Evolutionary conservation across 1,139 yeast species (phyloP).

Genomic region (Yamadazyma blattariae): DNA sequence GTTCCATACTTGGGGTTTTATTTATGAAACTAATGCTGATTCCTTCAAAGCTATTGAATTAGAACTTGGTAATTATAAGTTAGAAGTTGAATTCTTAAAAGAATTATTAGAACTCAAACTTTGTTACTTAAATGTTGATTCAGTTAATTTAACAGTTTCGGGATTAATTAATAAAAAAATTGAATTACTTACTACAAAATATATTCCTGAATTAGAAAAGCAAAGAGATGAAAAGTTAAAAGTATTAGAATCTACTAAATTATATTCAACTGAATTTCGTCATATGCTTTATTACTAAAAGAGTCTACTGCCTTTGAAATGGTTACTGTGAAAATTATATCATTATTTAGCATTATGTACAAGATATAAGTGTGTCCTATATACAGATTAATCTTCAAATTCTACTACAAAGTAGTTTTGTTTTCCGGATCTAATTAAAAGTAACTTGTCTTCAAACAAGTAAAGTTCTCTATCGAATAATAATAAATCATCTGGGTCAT

Average conservation of each 20-base stretch:
- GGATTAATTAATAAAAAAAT: conserved; percentile 11
- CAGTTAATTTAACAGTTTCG: conserved; percentile 3
- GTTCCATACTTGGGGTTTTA: conserved; percentile 17
- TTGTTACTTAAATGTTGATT: conserved; percentile 1
- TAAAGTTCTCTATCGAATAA: conserved; percentile 44
- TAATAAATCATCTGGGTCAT: conserved; percentile 48
- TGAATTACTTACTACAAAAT: conserved; percentile 5
- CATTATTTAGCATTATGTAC: too few relatives aligned
- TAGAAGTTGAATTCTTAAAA: conserved; percentile 14
- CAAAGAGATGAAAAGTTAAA: conserved; percentile 5
- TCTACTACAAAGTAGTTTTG: conserved; percentile 58
- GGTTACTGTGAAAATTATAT: too few relatives aligned
- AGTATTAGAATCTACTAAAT: conserved; percentile 7
- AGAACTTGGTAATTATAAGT: conserved; percentile 10
- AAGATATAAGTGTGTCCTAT: too few relatives aligned
- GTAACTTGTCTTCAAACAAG: conserved; percentile 56
- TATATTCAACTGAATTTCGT: conserved; percentile 10
- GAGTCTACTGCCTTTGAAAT: too few relatives aligned
- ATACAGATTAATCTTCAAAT: conserved; percentile 16
- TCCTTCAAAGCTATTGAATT: conserved; percentile 13
- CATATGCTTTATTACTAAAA: conserved; percentile 12
- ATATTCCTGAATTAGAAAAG: conserved; percentile 9
- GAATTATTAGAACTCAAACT: conserved; percentile 7
- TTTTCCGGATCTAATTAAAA: conserved; percentile 76
- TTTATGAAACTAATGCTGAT: conserved; percentile 13